Conservation (phyloP, 805 yeast genomes). For the Debaryomyces maramus region DNA sequence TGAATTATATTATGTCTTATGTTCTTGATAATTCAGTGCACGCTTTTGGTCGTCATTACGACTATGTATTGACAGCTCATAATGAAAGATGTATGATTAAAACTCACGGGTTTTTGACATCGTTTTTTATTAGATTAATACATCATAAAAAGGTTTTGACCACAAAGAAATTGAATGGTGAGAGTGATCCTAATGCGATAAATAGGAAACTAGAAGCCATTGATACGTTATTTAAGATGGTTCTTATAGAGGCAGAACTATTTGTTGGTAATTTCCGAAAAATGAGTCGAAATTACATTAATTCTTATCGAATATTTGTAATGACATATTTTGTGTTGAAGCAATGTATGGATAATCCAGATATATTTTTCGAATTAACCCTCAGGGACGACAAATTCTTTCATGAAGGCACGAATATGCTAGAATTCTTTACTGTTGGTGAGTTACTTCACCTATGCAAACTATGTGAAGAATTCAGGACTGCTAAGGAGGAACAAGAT, state of each 20-base stretch:
- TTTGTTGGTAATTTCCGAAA: conserved; percentile 44
- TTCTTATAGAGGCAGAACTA: conserved; percentile 39
- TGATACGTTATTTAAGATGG: conserved; percentile 30
- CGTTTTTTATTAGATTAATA: conserved; percentile 39
- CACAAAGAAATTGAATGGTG: conserved; percentile 14
- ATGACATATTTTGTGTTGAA: conserved; percentile 40
- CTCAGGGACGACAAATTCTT: conserved; percentile 25
- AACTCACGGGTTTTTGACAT: conserved; percentile 38
- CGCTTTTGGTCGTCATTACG: conserved; percentile 41
- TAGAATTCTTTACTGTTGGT: conserved; percentile 35
- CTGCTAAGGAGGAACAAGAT: conserved; percentile 33
- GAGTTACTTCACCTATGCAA: conserved; percentile 37
- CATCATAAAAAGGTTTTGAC: conserved; percentile 37
- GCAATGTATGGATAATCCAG: conserved; percentile 43
- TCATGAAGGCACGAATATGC: conserved; percentile 40
- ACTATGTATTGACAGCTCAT: conserved; percentile 34
- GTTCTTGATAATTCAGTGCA: conserved; percentile 43
- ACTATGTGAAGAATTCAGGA: conserved; percentile 39
- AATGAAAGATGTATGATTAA: conserved; percentile 43
- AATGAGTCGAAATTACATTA: conserved; percentile 37
- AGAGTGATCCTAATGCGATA: conserved; percentile 3
- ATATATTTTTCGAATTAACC: conserved; percentile 33
- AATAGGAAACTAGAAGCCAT: conserved; percentile 29
- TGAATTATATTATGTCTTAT: conserved; percentile 43
- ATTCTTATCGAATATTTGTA: conserved; percentile 41